Base-by-base conservation (phyloP, 805 yeast species). In the Scheffersomyces lignosus region DNA sequence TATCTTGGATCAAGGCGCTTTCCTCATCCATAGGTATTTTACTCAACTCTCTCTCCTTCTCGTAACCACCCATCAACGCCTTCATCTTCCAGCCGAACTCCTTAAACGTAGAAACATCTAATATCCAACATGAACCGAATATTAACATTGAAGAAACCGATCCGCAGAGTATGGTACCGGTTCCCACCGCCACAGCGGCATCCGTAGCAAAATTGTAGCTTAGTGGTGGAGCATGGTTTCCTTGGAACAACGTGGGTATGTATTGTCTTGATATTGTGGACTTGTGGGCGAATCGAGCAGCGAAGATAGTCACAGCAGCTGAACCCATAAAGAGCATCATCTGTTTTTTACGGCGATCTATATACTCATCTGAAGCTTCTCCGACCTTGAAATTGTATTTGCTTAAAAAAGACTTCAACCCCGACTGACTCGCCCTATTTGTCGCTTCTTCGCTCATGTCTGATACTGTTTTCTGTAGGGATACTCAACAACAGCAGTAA, bases 181-280 rank as follows among this genome's bases (percentile, higher is more conserved):
- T 82, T 0, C 83, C 78, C 3, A 90, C 87, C 0, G 96, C 96
- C 27, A 81, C 79, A 23, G 87, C 77, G 2, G 96, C 96, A 57
- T 89, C 96, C 37, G 79, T 77, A 43, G 86, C 80, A 55, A 86
- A 81, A 20, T 85, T 82, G 52, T 82, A 84, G 27, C 70, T 53
- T n/a, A 80, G 71, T 4, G 96, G 96, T 2, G 95, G 95, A 39
- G 78, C 75, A 51, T 88, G 91, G 60, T 89, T 89, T 9, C 90
- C 87, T 50, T 87, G 89, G 61, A 86, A 90, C 50, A 81, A 70
- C 29, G 73, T 74, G 5, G 96, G 96, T 4, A 79, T 66, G 60
- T 78, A 88, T 60, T 83, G 81, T 49, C 96, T 72, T 16, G 82
- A 65, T 26, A 79, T 67, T 3, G 91, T 81, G 14, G 93, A 84